phyloP scores from a whole-genome alignment of 495 filamentous ascomycete genomes.

The Aspergillus saccharolyticus region DNA sequence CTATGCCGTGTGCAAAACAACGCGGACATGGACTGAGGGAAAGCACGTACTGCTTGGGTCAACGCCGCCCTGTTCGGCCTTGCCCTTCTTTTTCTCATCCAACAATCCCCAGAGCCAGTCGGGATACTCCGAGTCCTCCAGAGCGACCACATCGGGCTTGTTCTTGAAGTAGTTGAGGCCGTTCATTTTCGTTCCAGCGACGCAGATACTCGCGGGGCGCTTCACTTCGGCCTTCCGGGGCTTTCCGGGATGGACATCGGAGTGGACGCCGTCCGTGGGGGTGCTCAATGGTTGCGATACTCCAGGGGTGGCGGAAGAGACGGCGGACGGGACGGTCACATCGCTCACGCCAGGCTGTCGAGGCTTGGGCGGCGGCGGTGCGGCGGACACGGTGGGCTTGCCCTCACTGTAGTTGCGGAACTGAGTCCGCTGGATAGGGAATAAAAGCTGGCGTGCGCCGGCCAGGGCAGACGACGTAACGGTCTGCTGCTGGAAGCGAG shows the following conservation, averaged over 20 bases:
- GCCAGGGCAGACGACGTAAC: slow-evolving; percentile 28
- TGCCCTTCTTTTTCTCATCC: slow-evolving; percentile 40
- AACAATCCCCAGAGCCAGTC: slow-evolving; percentile 84
- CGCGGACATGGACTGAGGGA: not conserved
- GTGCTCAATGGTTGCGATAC: slow-evolving; percentile 45
- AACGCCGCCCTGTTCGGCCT: slow-evolving; percentile 36
- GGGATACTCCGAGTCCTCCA: slow-evolving; percentile 82
- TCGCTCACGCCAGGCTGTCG: slow-evolving; percentile 40
- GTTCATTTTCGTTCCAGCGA: slow-evolving; percentile 65
- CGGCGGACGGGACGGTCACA: slow-evolving; percentile 36
- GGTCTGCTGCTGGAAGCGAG: slow-evolving; percentile 32
- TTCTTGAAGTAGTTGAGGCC: slow-evolving; percentile 88
- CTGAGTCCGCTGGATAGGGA: slow-evolving; percentile 29
- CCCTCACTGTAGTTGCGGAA: slow-evolving; percentile 36
- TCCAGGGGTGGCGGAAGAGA: slow-evolving; percentile 41
- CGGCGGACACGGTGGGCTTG: slow-evolving; percentile 43
- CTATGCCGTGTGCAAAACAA: too few relatives aligned
- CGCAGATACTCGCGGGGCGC: slow-evolving; percentile 46
- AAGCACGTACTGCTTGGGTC: slow-evolving; percentile 57
- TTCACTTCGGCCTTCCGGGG: slow-evolving; percentile 22
- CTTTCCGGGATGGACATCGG: slow-evolving; percentile 25
- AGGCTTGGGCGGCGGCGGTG: slow-evolving; percentile 47
- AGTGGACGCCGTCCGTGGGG: slow-evolving; percentile 28
- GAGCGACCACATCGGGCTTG: slow-evolving; percentile 65
- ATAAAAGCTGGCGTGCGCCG: slow-evolving; percentile 21